Base-by-base conservation (phyloP, 768 basidiomycete genomes). In the Artomyces pyxidatus region DNA sequence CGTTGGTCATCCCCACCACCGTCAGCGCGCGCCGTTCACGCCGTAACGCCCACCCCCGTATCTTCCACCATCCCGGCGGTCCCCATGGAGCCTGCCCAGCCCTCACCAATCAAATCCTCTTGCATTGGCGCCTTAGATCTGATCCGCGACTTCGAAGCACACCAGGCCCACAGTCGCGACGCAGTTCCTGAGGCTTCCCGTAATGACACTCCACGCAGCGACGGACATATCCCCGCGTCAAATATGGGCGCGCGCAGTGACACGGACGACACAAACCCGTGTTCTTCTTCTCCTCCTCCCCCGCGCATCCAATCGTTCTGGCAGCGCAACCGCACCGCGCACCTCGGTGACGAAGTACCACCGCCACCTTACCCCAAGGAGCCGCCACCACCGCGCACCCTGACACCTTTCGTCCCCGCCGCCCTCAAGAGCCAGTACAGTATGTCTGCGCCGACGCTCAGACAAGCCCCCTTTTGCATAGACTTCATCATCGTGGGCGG, bases 401-500 rank as follows among this genome's bases (percentile, higher is more conserved):
- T 17, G 14, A 35, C 32, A 12, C 32, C 32, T 17, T 35, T 35
- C 32, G n/a, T n/a, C n/a, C n/a, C n/a, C n/a, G 14, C 4, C 32
- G 32, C 32, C 32, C 12, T 12, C 32, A 17, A 14, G 12, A 35
- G 17, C 32, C 32, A 12, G 17, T 35, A 35, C 25, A 21, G 26
- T 29, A 29, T 17, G 23, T 29, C 17, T 17, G 26, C 11, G n/a
- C 28, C 19, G 14, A 16, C 14, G 10, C 14, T 29, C 37, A 42
- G 52, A 42, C 49, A 45, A 45, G 53, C 55, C 8, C 28, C 21
- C 21, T 16, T 55, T 32, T 39, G 12, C 2, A 35, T 54, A 23
- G 55, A 56, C 12, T 56, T 56, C 28, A 35, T 56, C 28, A 54
- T 56, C 41, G 35, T 56, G 27, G 55, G 55, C 29, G 49, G 49